These are phyloP conservation scores for Hypoxylon cercidicola DNA, from an alignment of 495 filamentous ascomycete species.

Conservation along the genomic window DNA sequence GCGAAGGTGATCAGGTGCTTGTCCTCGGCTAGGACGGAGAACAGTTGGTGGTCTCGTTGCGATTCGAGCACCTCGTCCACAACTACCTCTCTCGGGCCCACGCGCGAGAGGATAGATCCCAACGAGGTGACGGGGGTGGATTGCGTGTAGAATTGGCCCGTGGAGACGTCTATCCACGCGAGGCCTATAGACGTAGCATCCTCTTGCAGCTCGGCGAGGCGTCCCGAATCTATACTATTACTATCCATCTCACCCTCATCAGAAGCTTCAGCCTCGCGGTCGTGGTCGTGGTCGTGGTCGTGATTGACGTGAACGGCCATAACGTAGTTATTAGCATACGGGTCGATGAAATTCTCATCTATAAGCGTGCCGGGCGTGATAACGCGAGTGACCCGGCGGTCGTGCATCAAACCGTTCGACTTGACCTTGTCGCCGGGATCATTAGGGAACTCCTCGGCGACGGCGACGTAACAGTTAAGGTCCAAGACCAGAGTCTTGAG, in stretches of 20 bases:
- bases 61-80: constrained; percentile 71
- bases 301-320: constrained; percentile 72
- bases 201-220: constrained; percentile 20
- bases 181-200: constrained; percentile 70
- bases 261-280: constrained; percentile 23
- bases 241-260: constrained; percentile 8
- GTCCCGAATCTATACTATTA: constrained; percentile 17
- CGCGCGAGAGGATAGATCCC: constrained; percentile 79
- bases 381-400: constrained; percentile 83
- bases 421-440: constrained; percentile 71
- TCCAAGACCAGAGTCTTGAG: constrained; percentile 94
- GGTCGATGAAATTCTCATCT: constrained; percentile 96
- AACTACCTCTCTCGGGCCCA: constrained; percentile 86
- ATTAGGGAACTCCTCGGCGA: constrained; percentile 90
- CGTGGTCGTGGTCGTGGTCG: too few relatives aligned
- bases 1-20: constrained; percentile 67
- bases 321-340: constrained; percentile 90
- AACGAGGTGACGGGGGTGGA: constrained; percentile 76
- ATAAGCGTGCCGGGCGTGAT: constrained; percentile 95
- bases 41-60: constrained; percentile 52
- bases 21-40: constrained; percentile 64
- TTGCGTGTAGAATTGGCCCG: constrained; percentile 91
- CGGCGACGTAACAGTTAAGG: constrained; percentile 86
- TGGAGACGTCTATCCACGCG: constrained; percentile 95
- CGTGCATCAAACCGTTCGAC: constrained; percentile 80